Conservation (phyloP, 352 stramenopile genomes). For the Globisporangium cederbergense region DNA sequence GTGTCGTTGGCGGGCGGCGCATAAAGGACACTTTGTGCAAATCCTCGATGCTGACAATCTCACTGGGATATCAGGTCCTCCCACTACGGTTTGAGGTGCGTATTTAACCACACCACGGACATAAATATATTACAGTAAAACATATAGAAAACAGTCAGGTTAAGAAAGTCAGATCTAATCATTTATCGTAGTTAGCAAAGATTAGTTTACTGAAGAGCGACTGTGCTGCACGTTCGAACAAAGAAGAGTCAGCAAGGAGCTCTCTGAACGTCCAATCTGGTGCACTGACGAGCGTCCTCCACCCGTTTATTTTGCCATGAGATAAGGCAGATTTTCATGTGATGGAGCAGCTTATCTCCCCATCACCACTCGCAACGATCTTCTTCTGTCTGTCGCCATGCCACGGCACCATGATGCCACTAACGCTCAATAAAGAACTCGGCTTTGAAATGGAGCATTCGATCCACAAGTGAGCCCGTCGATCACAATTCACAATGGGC, state of each 20-base stretch:
- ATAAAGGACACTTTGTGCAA: conserved; percentile 1
- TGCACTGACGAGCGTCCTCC: conserved; percentile 1
- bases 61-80: conserved; percentile 9
- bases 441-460: not conserved
- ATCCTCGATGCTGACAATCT: not conserved
- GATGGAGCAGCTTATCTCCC: not conserved
- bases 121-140: too few species aligned
- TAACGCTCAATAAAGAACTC: not conserved
- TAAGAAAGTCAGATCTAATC: too few species aligned
- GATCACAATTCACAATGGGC: too few species aligned
- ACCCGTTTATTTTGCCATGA: not conserved
- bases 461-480: too few species aligned
- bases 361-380: conserved; percentile 9
- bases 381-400: not conserved
- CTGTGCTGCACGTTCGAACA: not conserved
- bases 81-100: not conserved
- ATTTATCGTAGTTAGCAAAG: not conserved
- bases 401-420: not conserved
- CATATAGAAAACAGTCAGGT: too few species aligned
- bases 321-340: conserved; percentile 6
- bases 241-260: not conserved
- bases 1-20: not conserved
- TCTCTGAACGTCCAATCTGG: conserved; percentile 3
- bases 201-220: not conserved
- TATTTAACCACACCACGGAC: not conserved